A percentile compares a stretch with the other conserved stretches of the same genome.
Conservation (phyloP, 139 green algal genomes). For the Coelastrella sp. region DNA sequence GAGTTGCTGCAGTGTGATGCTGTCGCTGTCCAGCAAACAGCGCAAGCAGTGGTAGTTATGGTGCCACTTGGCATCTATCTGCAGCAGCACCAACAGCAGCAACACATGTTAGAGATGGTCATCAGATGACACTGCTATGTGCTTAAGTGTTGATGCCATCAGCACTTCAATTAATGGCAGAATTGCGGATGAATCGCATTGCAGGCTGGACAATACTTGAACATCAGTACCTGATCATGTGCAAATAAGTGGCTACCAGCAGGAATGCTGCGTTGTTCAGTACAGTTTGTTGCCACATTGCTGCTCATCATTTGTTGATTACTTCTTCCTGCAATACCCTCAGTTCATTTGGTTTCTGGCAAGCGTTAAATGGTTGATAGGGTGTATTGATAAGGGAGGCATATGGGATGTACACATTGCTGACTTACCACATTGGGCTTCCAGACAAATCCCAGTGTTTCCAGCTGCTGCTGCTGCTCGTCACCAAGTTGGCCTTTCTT, state of each 20-base stretch:
- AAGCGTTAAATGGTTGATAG: not conserved
- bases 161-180: too few species aligned
- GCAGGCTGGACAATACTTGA: too few species aligned
- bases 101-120: too few species aligned
- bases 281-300: too few species aligned
- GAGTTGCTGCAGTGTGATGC: not conserved
- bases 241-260: too few species aligned
- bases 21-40: slow-evolving; percentile 12
- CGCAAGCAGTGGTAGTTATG: slow-evolving; percentile 15
- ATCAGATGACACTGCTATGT: too few species aligned
- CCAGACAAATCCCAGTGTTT: slow-evolving; percentile 5
- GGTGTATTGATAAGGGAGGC: not conserved
- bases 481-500: not conserved
- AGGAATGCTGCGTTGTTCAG: too few species aligned
- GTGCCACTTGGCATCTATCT: slow-evolving; percentile 45
- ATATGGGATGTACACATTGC: not conserved
- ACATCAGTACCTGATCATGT: too few species aligned
- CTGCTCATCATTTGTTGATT: too few species aligned
- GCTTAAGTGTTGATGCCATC: too few species aligned
- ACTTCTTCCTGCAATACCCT: not conserved
- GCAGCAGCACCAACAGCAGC: not conserved
- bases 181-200: too few species aligned
- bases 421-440: slow-evolving; percentile 17
- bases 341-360: not conserved
- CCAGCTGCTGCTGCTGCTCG: slow-evolving; percentile 26